These are phyloP conservation scores for Miscanthus lutarioriparius DNA, from an alignment of 176 grass and related monocot species.

Conservation along the genomic window DNA sequence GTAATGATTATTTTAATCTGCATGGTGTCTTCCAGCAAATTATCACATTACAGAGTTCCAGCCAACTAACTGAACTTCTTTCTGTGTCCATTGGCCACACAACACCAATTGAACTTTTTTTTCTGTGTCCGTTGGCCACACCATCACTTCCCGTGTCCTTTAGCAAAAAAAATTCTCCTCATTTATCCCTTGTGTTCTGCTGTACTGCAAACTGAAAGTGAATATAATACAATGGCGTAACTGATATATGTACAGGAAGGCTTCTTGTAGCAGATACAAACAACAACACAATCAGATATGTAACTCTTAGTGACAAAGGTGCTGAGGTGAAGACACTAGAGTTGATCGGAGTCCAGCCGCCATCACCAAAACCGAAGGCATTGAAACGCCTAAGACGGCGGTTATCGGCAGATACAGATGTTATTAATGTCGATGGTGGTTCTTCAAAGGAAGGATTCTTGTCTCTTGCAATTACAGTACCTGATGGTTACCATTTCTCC, in stretches of 20 bases:
- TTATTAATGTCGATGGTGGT: conserved; percentile 84
- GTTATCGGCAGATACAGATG: conserved; percentile 72
- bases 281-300: conserved; percentile 79
- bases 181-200: neutral
- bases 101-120: neutral
- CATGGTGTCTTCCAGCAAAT: no score
- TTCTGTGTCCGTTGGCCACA: neutral
- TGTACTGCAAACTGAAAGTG: conserved; percentile 16
- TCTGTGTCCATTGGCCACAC: neutral
- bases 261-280: conserved; percentile 98
- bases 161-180: neutral
- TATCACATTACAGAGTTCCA: no score
- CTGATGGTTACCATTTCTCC: conserved; percentile 96
- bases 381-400: conserved; percentile 73
- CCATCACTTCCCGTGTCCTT: neutral
- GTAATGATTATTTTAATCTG: no score
- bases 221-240: neutral
- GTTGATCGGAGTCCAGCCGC: conserved; percentile 72
- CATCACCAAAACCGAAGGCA: conserved; percentile 63
- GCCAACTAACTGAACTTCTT: neutral
- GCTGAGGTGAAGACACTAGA: conserved; percentile 69
- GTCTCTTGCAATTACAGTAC: conserved; percentile 74
- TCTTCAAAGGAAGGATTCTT: conserved; percentile 74
- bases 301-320: conserved; percentile 71
- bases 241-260: conserved; percentile 65